Evolutionary conservation across 495 filamentous ascomycete genomes (phyloP), one percentile per base, ranked within the genome.

Genomic region (Aspergillus sparsus): DNA sequence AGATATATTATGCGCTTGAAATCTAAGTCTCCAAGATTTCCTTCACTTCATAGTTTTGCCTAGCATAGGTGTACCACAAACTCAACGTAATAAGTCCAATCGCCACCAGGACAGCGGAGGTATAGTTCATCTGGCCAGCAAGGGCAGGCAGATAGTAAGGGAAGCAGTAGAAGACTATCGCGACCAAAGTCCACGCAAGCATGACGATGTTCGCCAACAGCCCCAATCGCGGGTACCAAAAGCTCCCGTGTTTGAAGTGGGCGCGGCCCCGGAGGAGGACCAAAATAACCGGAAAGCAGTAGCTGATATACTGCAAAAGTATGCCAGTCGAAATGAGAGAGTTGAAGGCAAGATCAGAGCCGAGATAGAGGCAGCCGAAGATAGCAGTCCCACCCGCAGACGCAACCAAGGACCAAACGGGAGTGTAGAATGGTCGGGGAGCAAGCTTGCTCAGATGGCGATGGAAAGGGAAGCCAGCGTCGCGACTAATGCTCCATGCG

Each of bases 281-380:
- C 37, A 76, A 78, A 21, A 71, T 11, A 32, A 77, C 61, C 0
- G 82, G 80, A 47, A 82, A 77, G 18, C 79, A 65, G 63, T 84
- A 84, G 12, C 80, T 80, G 55, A 82, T 72, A 60, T 84, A 81
- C 32, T 80, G 69, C 15, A 83, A 68, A 3, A 79, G 73, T 44
- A 85, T 83, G 50, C 75, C 77, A 7, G 79, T 79, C 5, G 79
- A 79, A 18, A 84, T 74, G 72, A 83, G 80, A 47, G 74, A 76
- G 68, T 86, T 85, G 69, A 87, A 85, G 0, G 77, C 77, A 5
- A 74, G 77, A 18, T 64, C 67, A 0, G 80, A 83, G 10, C 80
- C 84, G 33, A 85, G 71, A 59, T 85, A 87, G 10, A 87, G 66
- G 44, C 79, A 69, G 3, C 83, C 84, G 0, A 86, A 62, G 18